Conservation (phyloP, 1,284 basidiomycete species). For the Coniferiporia weirii region DNA sequence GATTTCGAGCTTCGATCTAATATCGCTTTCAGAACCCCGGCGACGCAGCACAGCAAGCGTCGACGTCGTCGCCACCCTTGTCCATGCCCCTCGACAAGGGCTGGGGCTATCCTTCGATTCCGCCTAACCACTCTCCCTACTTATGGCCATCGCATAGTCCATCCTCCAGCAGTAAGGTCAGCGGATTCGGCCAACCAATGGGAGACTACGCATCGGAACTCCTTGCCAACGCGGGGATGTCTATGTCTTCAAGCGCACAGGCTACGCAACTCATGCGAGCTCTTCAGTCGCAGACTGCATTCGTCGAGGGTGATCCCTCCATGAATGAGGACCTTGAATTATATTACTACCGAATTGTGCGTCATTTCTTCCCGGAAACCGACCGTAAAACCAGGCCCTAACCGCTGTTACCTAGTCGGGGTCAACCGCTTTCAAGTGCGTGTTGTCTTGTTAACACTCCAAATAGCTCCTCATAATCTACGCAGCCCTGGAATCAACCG, state of each 20-base stretch:
- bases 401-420: constrained; percentile 26
- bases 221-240: background rate
- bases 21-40: too few relatives aligned
- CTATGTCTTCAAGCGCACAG: background rate
- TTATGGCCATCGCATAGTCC: constrained; percentile 8
- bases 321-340: constrained; percentile 30
- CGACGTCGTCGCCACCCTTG: too few relatives aligned
- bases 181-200: background rate
- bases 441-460: background rate
- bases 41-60: too few relatives aligned
- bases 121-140: background rate
- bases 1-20: too few relatives aligned
- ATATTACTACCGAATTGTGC: constrained; percentile 35
- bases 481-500: constrained; percentile 36
- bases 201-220: constrained; percentile 1
- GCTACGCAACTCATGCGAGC: constrained; percentile 28
- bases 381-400: background rate
- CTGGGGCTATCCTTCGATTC: too few relatives aligned
- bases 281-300: constrained; percentile 33
- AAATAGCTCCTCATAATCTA: constrained; percentile 19
- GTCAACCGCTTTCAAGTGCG: constrained; percentile 26
- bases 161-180: background rate
- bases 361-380: background rate
- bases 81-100: too few relatives aligned
- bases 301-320: constrained; percentile 32